Conservation (phyloP, 2,329 filamentous ascomycete genomes). For the Aureobasidium pullulans region DNA sequence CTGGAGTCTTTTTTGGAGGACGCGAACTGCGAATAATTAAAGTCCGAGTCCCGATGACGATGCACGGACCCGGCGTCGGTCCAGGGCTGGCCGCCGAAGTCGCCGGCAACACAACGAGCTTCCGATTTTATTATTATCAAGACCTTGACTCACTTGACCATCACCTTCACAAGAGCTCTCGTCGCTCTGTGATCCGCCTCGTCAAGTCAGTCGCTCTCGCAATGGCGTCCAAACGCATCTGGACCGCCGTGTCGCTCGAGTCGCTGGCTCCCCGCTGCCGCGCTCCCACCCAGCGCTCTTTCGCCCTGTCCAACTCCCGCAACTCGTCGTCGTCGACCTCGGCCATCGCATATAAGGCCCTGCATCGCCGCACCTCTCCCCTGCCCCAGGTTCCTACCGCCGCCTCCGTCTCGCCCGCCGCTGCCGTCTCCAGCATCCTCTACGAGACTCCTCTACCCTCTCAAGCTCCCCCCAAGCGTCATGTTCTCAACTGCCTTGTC, state of each 20-base stretch:
- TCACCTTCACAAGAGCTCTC: no score
- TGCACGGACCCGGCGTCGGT: background rate
- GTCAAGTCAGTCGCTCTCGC: conserved; percentile 9
- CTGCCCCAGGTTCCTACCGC: conserved; percentile 64
- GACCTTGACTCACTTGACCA: background rate
- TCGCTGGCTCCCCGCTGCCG: conserved; percentile 7
- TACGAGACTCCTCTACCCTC: conserved; percentile 93
- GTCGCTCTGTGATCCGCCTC: background rate
- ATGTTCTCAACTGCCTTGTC: conserved; percentile 95
- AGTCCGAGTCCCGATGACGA: background rate
- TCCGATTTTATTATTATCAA: background rate
- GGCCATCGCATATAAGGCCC: conserved; percentile 92
- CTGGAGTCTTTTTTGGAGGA: background rate
- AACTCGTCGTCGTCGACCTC: conserved; percentile 66
- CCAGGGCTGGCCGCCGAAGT: background rate
- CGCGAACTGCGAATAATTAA: background rate
- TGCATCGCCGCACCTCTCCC: conserved; percentile 82
- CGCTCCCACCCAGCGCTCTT: background rate
- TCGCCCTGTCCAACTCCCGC: background rate
- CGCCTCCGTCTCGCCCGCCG: conserved; percentile 73
- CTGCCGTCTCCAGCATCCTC: conserved; percentile 94
- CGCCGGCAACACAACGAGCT: background rate
- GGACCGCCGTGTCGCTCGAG: conserved; percentile 15
- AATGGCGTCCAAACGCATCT: conserved; percentile 30
- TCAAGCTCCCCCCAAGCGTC: conserved; percentile 76